phyloP scores from a whole-genome alignment of 495 filamentous ascomycete genomes.

The Margaritispora aquatica region DNA sequence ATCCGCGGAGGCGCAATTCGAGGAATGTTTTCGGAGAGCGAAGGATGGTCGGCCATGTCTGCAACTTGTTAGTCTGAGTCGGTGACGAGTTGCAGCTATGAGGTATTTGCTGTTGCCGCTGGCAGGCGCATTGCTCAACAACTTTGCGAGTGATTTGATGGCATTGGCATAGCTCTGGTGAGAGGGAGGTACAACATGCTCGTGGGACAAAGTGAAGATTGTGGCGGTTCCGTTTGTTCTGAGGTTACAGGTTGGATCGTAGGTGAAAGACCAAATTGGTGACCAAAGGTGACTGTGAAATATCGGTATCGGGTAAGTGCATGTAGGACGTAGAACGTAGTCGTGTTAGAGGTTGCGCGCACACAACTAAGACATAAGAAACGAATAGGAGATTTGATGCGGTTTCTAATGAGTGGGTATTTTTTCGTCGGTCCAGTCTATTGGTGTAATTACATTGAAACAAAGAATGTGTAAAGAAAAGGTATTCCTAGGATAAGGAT shows the following conservation, averaged over 20 bases:
- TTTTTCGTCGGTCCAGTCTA: too few species aligned
- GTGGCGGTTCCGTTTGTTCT: slow-evolving; percentile 4
- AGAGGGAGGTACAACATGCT: slow-evolving; percentile 10
- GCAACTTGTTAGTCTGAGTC: slow-evolving; percentile 13
- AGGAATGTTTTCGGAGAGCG: slow-evolving; percentile 7
- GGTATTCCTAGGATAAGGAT: too few species aligned
- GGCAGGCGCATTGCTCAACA: slow-evolving; percentile 14
- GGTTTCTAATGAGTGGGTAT: background rate
- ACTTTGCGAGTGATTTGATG: background rate
- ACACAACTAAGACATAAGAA: background rate
- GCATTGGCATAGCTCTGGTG: background rate
- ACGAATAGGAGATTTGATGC: background rate
- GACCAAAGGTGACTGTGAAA: too few species aligned
- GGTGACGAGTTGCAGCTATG: background rate
- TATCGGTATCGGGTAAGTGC: background rate
- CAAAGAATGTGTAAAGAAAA: too few species aligned
- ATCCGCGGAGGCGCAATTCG: slow-evolving; percentile 10
- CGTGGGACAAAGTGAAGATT: slow-evolving; percentile 1
- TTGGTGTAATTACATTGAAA: too few species aligned
- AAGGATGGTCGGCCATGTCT: slow-evolving; percentile 13
- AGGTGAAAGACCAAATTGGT: too few species aligned
- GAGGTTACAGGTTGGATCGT: too few species aligned
- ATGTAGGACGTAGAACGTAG: too few species aligned
- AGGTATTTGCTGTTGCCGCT: too few species aligned
- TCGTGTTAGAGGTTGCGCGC: background rate